phyloP scores from a whole-genome alignment of 2,329 filamentous ascomycete species.

The Xylaria sp. region DNA sequence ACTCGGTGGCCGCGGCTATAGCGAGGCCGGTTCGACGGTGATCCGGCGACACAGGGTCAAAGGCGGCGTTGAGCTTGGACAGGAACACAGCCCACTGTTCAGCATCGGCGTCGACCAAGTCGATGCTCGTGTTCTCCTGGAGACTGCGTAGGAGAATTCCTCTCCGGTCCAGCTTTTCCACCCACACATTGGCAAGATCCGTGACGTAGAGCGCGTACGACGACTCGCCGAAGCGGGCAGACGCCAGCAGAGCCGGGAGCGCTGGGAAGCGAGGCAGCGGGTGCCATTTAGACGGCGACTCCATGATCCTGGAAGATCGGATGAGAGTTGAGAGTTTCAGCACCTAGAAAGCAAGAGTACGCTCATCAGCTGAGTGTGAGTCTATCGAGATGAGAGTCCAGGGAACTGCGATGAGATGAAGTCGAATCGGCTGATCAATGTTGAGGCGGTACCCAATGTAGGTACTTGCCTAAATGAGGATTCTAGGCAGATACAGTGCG shows the following conservation, averaged over 20 bases:
- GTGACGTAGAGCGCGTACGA: conserved; percentile 76
- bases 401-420: background rate
- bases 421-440: conserved; percentile 3
- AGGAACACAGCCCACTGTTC: conserved; percentile 76
- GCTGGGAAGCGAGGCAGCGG: conserved; percentile 58
- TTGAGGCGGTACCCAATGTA: conserved; percentile 1
- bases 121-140: conserved; percentile 74
- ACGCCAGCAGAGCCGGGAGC: conserved; percentile 72
- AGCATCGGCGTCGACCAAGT: conserved; percentile 72
- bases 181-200: conserved; percentile 80
- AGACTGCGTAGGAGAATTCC: conserved; percentile 72
- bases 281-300: conserved; percentile 56
- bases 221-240: conserved; percentile 63
- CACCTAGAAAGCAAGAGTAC: background rate
- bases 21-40: conserved; percentile 59
- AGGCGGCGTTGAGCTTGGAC: conserved; percentile 66
- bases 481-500: background rate
- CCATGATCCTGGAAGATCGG: conserved; percentile 30
- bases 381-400: background rate
- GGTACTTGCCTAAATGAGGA: background rate
- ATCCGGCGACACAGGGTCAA: conserved; percentile 59
- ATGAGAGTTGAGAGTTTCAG: background rate
- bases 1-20: conserved; percentile 52
- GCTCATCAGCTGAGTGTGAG: background rate
- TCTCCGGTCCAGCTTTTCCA: conserved; percentile 70